Evolutionary conservation across 2,329 filamentous ascomycete species (phyloP), one percentile per base, ranked within the genome.

Genomic region (Aspergillus sp.): DNA sequence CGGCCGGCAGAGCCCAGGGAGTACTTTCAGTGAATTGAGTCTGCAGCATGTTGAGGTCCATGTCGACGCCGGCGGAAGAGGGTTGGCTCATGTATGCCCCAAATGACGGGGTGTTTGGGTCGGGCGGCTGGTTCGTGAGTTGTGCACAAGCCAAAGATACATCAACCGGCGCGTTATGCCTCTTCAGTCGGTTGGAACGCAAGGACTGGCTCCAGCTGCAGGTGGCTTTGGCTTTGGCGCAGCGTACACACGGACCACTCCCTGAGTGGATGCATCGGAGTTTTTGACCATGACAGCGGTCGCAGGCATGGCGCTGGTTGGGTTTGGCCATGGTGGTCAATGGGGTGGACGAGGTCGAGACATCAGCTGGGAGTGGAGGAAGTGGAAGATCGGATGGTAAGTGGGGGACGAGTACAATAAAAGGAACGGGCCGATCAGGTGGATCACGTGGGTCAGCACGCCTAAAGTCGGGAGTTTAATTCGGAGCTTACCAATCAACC

Each of bases 251-350:
- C 40, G 41, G 40, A 2, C 41, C 41, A 24, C 17, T 22, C 7
- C 38, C 48, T 1, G 40, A 17, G 26, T 36, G 40, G 26, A 45
- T 38, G 41, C 48, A 50, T 9, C 48, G 48, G 2, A 50, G 16
- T 22, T 50, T 50, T 17, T 50, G 48, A n/a, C 40, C 41, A n/a
- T 50, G 48, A 24, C 48, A 50, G n/a, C 48, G 48, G 16, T 50
- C 48, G 11, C 48, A 50, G 9, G 48, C 48, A 19, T 33, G 41
- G 16, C 48, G 48, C 32, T 47, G 45, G 16, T 17, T 47, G 19
- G 32, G 45, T 47, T 24, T 38, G 35, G 45, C 33, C 45, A 47
- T 47, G 45, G 11, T 47, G 22, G n/a, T 47, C 7, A 36, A 47
- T 47, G 22, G 4, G 22, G 3, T n/a, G n/a, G n/a, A n/a, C n/a